Evolutionary conservation across 331 rosid genomes (phyloP), one percentile per base, ranked within the genome.

Genomic region (Malus hybrid): DNA sequence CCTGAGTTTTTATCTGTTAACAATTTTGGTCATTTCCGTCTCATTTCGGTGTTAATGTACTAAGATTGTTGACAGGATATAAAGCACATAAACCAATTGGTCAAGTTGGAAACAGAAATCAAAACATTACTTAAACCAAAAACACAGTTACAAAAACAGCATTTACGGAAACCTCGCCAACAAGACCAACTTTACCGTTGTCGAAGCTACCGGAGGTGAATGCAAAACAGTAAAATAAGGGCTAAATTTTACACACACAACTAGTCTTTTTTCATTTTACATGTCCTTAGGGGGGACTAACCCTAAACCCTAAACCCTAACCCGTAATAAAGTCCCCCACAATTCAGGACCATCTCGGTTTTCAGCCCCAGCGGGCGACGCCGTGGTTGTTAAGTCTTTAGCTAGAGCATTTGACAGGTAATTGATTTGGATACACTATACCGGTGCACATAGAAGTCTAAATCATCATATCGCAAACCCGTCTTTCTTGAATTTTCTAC

Each of bases 401-500:
- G 63, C 73, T 50, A 22, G 24, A 50, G 18, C 61, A 66, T 26
- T 24, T 48, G 24, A 39, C 71, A 71, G 53, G 61, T 64, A 42
- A 34, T 62, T 76, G 75, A 67, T 66, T 71, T 70, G 56, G 83
- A 83, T 75, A 7, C 71, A 62, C 63, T 63, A 39, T 52, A 53
- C 19, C n/a, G 55, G 36, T 33, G 36, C 57, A 64, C 76, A 62
- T 36, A 65, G 50, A n/a, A 78, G 53, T 53, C 73, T 76, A 78
- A 20, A 72, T 81, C 70, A 63, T 39, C 24, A 36, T 36, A 50
- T 50, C 19, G 16, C 79, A 78, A 26, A 30, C 58, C 75, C 78
- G 58, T 66, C 82, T 70, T 82, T 82, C 86, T 87, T 88, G 85
- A 67, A 30, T 39, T 85, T 93, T 81, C 75, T 87, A 73, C 71